Conservation (phyloP, 257 asterid genomes). For the Fraxinus cuspidata region DNA sequence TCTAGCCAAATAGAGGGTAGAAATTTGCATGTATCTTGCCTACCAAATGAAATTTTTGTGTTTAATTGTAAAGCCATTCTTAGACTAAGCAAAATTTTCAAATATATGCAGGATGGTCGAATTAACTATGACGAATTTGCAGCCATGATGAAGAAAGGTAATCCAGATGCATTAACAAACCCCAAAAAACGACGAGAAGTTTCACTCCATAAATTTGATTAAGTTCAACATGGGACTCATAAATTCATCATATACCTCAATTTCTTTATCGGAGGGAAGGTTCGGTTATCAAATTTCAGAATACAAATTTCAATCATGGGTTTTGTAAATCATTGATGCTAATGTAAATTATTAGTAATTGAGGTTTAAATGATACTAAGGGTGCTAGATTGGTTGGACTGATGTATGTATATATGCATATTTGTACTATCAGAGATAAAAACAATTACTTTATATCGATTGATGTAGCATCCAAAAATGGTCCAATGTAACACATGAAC, state of each 20-base stretch:
- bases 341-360: background rate
- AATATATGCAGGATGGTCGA: conserved; percentile 30
- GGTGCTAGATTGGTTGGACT: background rate
- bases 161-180: conserved; percentile 29
- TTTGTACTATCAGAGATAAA: background rate
- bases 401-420: background rate
- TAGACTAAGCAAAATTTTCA: background rate
- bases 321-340: background rate
- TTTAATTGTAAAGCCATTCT: background rate
- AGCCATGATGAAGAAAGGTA: conserved; percentile 36
- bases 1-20: background rate
- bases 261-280: background rate
- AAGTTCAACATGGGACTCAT: background rate
- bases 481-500: no score
- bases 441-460: background rate
- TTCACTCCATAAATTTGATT: conserved; percentile 11
- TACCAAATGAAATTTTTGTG: background rate
- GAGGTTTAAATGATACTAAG: background rate
- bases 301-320: background rate
- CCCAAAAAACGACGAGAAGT: conserved; percentile 31
- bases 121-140: conserved; percentile 31
- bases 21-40: background rate
- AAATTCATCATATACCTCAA: background rate
- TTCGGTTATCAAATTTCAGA: background rate
- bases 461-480: no score